Base-by-base conservation (phyloP, 371 early-diverging fungal species). In the Saksenaea vasiformis region DNA sequence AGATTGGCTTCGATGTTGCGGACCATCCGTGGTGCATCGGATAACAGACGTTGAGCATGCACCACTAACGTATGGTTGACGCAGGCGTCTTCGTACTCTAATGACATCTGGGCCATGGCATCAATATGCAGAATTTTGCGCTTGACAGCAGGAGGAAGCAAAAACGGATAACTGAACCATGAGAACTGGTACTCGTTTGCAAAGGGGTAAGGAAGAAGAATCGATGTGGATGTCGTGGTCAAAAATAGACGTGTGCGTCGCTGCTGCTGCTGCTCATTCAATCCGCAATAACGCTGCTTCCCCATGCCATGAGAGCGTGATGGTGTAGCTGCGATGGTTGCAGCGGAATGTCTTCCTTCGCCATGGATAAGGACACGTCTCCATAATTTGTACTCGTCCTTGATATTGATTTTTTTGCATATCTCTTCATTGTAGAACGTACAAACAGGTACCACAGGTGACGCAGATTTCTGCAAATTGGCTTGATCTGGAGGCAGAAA, bases 81-180 rank as follows among this genome's bases (percentile, higher is more conserved):
- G 62, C 90, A 91, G 0, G 94, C 93, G 57, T 91, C 92, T 74
- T 94, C 93, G 54, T 90, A 92, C 66, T 91, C 90, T 0, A 83
- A 76, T 0, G 88, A 87, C 94, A 94, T 94, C 67, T 91, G 90
- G 0, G 89, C 84, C 87, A 92, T 87, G 14, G 92, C 89, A 65
- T 94, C 93, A 62, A 94, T 86, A 53, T 91, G 87, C 37, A 92
- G 72, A 56, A 94, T 87, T 38, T 91, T 87, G 3, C 90, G 84
- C 61, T 94, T 94, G 36, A 90, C 76, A 0, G 87, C 77, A 11
- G 92, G 91, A 28, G 91, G 86, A 19, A 93, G 72, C 9, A 94
- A 67, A 62, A 92, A 91, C 1, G 91, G 88, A 66, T 90, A 91
- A 57, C 82, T 85, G 66, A 92, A 90, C 75, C 85, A 89, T 14